phyloP scores from a whole-genome alignment of 768 basidiomycete genomes.

The Mycena chlorophos region DNA sequence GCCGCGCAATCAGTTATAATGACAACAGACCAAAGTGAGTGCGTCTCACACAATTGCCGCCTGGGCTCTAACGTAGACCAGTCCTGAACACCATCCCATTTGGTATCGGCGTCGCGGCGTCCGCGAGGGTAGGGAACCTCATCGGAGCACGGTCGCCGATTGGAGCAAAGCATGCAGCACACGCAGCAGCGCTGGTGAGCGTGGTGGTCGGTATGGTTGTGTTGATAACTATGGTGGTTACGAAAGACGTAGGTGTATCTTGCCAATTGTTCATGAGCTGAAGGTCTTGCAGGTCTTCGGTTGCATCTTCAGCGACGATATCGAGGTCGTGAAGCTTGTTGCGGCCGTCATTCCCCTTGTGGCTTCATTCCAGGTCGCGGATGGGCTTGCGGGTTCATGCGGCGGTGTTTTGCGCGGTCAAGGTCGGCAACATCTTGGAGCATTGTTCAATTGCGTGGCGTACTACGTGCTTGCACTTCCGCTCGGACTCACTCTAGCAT shows the following conservation, averaged over 20 bases:
- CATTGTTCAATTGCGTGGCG: conserved; percentile 69
- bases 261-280: not conserved
- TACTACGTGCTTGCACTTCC: conserved; percentile 83
- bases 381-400: conserved; percentile 66
- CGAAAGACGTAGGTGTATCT: conserved; percentile 52
- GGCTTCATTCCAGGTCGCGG: conserved; percentile 77
- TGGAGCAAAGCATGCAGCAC: conserved; percentile 58
- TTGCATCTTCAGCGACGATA: conserved; percentile 68
- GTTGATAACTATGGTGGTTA: conserved; percentile 58
- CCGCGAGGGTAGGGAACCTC: conserved; percentile 70
- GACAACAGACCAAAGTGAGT: conserved; percentile 73
- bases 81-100: conserved; percentile 77
- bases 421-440: conserved; percentile 78
- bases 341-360: conserved; percentile 73
- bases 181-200: conserved; percentile 64
- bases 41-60: not conserved
- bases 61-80: conserved; percentile 22
- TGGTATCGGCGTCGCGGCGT: conserved; percentile 74
- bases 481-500: conserved; percentile 72
- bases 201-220: conserved; percentile 57
- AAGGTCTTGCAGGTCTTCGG: conserved; percentile 52
- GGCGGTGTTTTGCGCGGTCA: conserved; percentile 79
- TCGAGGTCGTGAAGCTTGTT: conserved; percentile 56
- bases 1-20: conserved; percentile 80
- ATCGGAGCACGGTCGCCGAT: conserved; percentile 57